A percentile compares a stretch with the other conserved stretches of the same genome.
Evolutionary conservation across 176 grass and related monocot genomes (phyloP).

Genomic region (Oryza coarctata): DNA sequence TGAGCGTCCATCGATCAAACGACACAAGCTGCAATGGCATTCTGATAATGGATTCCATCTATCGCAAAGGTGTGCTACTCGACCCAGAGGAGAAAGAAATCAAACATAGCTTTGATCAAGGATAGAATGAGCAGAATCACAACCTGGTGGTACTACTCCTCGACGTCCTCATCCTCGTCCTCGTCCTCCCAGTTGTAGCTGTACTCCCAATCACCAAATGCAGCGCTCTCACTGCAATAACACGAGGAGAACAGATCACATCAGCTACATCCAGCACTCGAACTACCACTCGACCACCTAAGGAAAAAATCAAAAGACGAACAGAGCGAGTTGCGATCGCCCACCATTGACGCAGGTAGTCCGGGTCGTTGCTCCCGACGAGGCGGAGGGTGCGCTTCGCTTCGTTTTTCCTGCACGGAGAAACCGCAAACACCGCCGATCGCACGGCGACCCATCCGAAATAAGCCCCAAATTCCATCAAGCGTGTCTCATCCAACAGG

Average conservation of each 20-base stretch:
- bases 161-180: slow-evolving; percentile 1
- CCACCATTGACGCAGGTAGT: slow-evolving; percentile 20
- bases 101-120: neutral
- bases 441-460: neutral
- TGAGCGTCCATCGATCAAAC: neutral
- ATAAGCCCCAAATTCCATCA: neutral
- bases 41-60: neutral
- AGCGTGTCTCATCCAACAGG: neutral
- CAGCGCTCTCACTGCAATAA: slow-evolving; percentile 24
- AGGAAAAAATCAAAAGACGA: neutral
- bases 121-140: neutral
- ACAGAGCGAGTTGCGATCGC: neutral
- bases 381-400: slow-evolving; percentile 31
- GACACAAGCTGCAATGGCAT: neutral
- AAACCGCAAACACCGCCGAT: neutral
- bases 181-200: neutral
- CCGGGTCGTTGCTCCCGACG: slow-evolving; percentile 19
- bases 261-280: neutral
- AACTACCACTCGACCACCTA: neutral
- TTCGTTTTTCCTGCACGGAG: slow-evolving; percentile 8
- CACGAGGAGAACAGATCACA: neutral
- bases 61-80: neutral
- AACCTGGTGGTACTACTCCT: slow-evolving; percentile 9
- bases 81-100: neutral
- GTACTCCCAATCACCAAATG: slow-evolving; percentile 31